Evolutionary conservation across 139 green algal species (phyloP), one percentile per base, ranked within the genome.

Genomic region (Zygnema circumcarinatum): DNA sequence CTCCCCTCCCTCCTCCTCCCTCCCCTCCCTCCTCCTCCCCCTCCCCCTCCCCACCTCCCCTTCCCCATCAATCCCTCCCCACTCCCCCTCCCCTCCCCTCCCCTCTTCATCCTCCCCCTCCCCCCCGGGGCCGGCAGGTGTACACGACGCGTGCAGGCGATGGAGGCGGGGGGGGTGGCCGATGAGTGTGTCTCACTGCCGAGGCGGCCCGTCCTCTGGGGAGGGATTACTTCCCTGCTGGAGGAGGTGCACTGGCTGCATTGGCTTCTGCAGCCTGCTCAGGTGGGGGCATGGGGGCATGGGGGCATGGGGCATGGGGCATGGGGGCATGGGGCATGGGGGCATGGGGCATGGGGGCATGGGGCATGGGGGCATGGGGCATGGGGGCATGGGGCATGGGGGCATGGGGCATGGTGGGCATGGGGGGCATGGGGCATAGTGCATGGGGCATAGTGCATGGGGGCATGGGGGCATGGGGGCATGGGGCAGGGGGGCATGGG

Each of bases 91-190:
- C 16, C 32, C 33, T 41, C 0, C 32, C 33, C 3, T 16, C 31
- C n/a, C 31, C 3, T 22, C 7, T 21, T 53, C 7, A 73, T 31
- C 29, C 0, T 31, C 33, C 0, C 3, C 73, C 73, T 80, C 11
- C 1, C 11, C n/a, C 1, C 76, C n/a, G n/a, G n/a, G 36, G 36
- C 3, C 2, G 32, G 2, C 85, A 90, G 33, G 78, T 92, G 0
- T 94, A 95, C 86, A 96, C 96, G 94, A 94, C 93, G 25, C 96
- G 85, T 97, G 22, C 94, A 97, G 88, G 95, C 95, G 0, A 94
- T 90, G 0, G 67, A 93, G 93, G 62, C 89, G 2, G 88, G 92
- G 36, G 93, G 92, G 92, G 29, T 95, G 92, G 92, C 92, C 92
- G 62, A 95, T 94, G 93, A 87, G 75, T 0, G 93, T 94, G 74